Base-by-base conservation (phyloP, 257 asterid genomes). In the Lycium ferocissimum region DNA sequence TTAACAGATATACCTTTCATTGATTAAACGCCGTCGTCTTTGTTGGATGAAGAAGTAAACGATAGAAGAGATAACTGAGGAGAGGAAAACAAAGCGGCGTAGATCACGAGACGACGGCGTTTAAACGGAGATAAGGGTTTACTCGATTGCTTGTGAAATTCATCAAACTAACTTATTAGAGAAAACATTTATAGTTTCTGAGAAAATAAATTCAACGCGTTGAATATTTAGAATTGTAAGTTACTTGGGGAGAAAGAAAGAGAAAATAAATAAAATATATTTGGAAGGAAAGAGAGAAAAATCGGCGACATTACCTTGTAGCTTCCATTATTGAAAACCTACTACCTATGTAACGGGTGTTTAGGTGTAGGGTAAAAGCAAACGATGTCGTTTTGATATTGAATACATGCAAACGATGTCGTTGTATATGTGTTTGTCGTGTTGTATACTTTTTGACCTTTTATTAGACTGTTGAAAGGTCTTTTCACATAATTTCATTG, bases 211-310 rank as follows among this genome's bases (percentile, higher is more conserved):
- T 45, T 57, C 18, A 63, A 51, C 11, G 9, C 79, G 8, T 9
- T 67, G 65, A 78, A 22, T 49, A 57, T 66, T 35, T 38, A 66
- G 45, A 57, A 38, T 45, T 7, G 17, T 12, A 13, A 10, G 11
- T 86, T 86, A 12, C 87, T 80, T 86, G 87, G 83, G 72, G 47
- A 26, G 20, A 69, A 84, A 79, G 89, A 49, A 84, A 86, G 70
- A 54, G 18, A 58, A n/a, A 45, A 6, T 2, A 33, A 78, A 51
- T 51, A 76, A 76, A 69, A 2, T 3, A 5, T 76, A 76, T 7
- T 78, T 78, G 26, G 26, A 4, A 78, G 65, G 82, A 84, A 43
- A 26, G 79, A 79, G 80, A 71, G 79, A 14, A 57, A 58, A 70
- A 83, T 84, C 83, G 87, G 87, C 89, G 70, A 22, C 85, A 84